Base-by-base conservation (phyloP, 2,329 filamentous ascomycete genomes). In the Ophiocordyceps camponoti-leonardi region DNA sequence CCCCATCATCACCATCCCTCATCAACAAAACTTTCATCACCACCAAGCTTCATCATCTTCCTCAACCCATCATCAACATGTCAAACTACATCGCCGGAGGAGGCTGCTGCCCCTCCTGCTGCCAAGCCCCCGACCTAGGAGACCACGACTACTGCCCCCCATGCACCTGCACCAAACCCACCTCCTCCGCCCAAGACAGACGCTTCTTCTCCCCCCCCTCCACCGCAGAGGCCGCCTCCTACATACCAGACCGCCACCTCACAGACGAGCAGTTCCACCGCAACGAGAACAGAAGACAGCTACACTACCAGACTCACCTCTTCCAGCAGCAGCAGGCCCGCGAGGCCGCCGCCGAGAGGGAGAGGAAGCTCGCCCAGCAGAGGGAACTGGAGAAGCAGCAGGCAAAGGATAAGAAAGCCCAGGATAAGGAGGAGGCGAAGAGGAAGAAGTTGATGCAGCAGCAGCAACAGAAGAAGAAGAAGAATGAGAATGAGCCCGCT, bases 111-210 rank as follows among this genome's bases (percentile, higher is more conserved):
- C 47, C 53, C 11, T 49, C 45, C 30, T 63, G 60, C 51, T 63
- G 60, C 49, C 53, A 50, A 22, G 53, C 58, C 22, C 49, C 49
- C 19, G 58, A 61, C 46, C 47, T 54, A 20, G 59, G 60, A 42
- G 54, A 46, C 10, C 59, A 61, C 47, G 60, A 61, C 41, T 60
- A 54, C 48, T 61, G 58, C 35, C 46, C 56, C 8, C 53, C 55
- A 14, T 61, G 49, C 53, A 51, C 31, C 31, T 35, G 31, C 31
- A 35, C 10, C 31, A 48, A 44, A 53, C 47, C n/a, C 56, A 53
- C 18, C 53, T n/a, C 20, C n/a, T n/a, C n/a, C n/a, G n/a, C n/a
- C n/a, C n/a, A n/a, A n/a, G n/a, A n/a, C n/a, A n/a, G n/a, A n/a
- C n/a, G n/a, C n/a, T n/a, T n/a, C n/a, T n/a, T n/a, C n/a, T n/a